These are phyloP conservation scores for Sporisorium graminicola DNA, from an alignment of 1,284 basidiomycete genomes.

Conservation along the genomic window DNA sequence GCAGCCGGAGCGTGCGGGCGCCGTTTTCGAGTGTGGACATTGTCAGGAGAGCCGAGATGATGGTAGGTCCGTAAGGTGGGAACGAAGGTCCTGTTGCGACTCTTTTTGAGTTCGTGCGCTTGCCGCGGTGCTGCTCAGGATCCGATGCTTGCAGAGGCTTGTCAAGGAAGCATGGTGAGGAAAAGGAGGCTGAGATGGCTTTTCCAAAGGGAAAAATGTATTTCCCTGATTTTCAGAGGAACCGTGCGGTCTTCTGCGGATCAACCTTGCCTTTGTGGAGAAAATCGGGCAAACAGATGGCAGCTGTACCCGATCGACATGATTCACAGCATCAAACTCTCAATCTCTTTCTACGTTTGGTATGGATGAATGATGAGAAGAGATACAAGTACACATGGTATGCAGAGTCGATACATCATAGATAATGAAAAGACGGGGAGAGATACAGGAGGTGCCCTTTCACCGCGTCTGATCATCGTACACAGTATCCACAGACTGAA, in stretches of 20 bases:
- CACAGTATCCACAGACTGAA: constrained; percentile 70
- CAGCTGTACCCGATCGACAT: neutral
- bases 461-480: constrained; percentile 21
- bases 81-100: neutral
- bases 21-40: constrained; percentile 9
- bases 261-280: neutral
- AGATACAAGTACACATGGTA: constrained; percentile 7
- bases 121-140: neutral
- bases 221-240: constrained; percentile 5
- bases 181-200: neutral
- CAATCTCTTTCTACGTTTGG: neutral
- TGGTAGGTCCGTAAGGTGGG: neutral
- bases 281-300: neutral
- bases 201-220: constrained; percentile 15
- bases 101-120: neutral
- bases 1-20: constrained; percentile 22
- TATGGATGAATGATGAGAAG: neutral
- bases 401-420: too few relatives aligned
- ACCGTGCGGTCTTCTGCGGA: constrained; percentile 7
- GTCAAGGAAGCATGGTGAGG: constrained; percentile 2
- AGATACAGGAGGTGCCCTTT: too few relatives aligned
- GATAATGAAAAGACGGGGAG: too few relatives aligned
- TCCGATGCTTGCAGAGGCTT: constrained; percentile 3
- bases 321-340: neutral
- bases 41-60: neutral